A percentile compares a stretch with the other conserved stretches of the same genome.
Evolutionary conservation across 495 filamentous ascomycete species (phyloP).

Genomic region (Penicillium turbatum): DNA sequence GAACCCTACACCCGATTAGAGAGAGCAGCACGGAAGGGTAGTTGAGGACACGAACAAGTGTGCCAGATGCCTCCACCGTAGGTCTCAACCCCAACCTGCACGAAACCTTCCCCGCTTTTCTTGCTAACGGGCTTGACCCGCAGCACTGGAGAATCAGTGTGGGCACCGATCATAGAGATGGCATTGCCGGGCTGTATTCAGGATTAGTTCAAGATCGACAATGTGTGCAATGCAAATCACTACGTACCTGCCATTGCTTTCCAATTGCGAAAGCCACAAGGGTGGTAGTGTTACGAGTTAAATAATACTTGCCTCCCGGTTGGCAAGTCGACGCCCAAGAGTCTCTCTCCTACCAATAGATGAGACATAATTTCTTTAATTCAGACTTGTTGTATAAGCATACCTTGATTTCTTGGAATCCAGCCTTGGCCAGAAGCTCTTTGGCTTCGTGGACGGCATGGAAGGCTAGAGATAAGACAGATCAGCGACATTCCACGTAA

Average conservation of each 20-base stretch:
- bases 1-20: constrained; percentile 58
- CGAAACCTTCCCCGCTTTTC: constrained; percentile 78
- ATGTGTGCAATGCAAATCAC: neutral
- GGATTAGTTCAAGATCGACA: neutral
- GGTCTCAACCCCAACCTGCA: constrained; percentile 94
- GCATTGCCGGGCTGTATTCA: constrained; percentile 70
- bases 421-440: constrained; percentile 68
- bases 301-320: constrained; percentile 91
- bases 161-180: constrained; percentile 91
- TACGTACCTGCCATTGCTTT: constrained; percentile 71
- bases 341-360: constrained; percentile 64
- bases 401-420: constrained; percentile 80
- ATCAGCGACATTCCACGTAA: constrained; percentile 19
- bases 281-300: constrained; percentile 91
- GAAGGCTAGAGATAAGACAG: constrained; percentile 59
- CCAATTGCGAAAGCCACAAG: constrained; percentile 94
- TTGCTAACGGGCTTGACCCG: constrained; percentile 93
- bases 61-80: constrained; percentile 85
- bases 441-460: constrained; percentile 84
- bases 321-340: constrained; percentile 75
- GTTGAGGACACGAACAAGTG: constrained; percentile 42
- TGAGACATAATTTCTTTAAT: neutral
- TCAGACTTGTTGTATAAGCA: neutral
- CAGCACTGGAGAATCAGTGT: constrained; percentile 90
- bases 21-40: neutral